Evolutionary conservation across 1,284 basidiomycete species (phyloP), one percentile per base, ranked within the genome.

Genomic region (Tilletiaria anomala): DNA sequence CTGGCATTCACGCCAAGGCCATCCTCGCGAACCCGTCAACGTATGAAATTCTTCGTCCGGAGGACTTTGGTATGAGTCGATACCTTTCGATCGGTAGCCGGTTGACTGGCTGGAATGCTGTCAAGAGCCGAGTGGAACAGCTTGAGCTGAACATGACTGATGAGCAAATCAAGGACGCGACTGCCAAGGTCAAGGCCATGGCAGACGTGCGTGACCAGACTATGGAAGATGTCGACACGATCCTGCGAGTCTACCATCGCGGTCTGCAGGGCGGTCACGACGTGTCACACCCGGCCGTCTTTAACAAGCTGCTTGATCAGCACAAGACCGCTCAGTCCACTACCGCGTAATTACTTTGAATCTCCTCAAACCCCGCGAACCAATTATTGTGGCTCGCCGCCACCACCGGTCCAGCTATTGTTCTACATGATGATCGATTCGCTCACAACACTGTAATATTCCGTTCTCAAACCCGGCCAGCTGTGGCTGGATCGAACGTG

Each of bases 1-100:
- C 93, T 22, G 93, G 93, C 70, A 99, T 99, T 57, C 93, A 99
- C 71, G 93, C 93, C 73, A 99, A 99, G 77, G 93, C 93, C 32
- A 99, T 99, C 70, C 78, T 99, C 44, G 96, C 96, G 74, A 97
- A 99, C 76, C 93, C 93, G 1, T 86, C 83, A 61, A 99, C 93
- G 10, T 99, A 97, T 50, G 58, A 62, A 47, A 65, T 65, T 42
- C 53, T 68, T 47, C 58, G 56, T 42, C 65, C 65, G 26, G 86
- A 91, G 70, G 91, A 97, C 73, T 97, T 97, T 67, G 91, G 91
- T 58, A 78, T 99, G 69, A 88, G 82, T 19, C 80, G 93, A 64
- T 99, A 97, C 68, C 89, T 97, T 55, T 91, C 89, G 33, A 97
- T 99, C 63, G 93, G 91, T 73, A 88, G 93, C 70, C 84, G 89